phyloP scores from a whole-genome alignment of 805 yeast species.

The Lipomyces japonicus region DNA sequence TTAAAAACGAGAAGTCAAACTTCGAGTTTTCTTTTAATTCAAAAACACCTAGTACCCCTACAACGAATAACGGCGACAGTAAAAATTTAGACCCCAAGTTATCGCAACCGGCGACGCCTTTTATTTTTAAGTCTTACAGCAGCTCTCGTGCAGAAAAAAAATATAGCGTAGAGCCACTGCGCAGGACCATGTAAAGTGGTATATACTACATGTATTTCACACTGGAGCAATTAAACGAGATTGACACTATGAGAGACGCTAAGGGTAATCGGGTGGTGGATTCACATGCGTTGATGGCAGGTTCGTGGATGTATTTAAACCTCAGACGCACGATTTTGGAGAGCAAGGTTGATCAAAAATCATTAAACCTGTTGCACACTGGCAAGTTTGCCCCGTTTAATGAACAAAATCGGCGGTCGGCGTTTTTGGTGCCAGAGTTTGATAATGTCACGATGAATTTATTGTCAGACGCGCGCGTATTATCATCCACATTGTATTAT shows the following conservation, averaged over 20 bases:
- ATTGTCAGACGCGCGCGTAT: slow-evolving; percentile 45
- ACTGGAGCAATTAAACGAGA: slow-evolving; percentile 46
- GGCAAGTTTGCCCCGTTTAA: slow-evolving; percentile 4
- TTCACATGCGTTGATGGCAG: slow-evolving; percentile 43
- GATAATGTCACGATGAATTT: slow-evolving; percentile 50
- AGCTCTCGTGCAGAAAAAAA: too few relatives aligned
- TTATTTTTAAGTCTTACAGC: too few relatives aligned
- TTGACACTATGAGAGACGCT: slow-evolving; percentile 42
- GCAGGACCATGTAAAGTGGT: slow-evolving; percentile 41
- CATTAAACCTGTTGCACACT: slow-evolving; percentile 8
- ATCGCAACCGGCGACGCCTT: too few relatives aligned
- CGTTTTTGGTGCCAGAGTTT: slow-evolving; percentile 36
- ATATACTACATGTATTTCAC: slow-evolving; percentile 50
- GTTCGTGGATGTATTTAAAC: slow-evolving; percentile 49
- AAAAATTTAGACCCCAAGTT: too few relatives aligned
- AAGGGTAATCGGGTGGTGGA: slow-evolving; percentile 42
- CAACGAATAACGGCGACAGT: too few relatives aligned
- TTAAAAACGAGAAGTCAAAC: too few relatives aligned
- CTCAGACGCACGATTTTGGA: slow-evolving; percentile 43
- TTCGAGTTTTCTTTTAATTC: too few relatives aligned
- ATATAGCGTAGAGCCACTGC: slow-evolving; percentile 29
- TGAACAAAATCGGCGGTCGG: slow-evolving; percentile 1
- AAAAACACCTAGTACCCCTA: too few relatives aligned
- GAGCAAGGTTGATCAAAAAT: slow-evolving; percentile 21
- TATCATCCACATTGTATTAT: slow-evolving; percentile 29